Percentiles rank a stretch among this genome's conserved stretches.
These are phyloP conservation scores for Verticillium nubilum DNA, from an alignment of 2,329 filamentous ascomycete genomes.

Conservation along the genomic window DNA sequence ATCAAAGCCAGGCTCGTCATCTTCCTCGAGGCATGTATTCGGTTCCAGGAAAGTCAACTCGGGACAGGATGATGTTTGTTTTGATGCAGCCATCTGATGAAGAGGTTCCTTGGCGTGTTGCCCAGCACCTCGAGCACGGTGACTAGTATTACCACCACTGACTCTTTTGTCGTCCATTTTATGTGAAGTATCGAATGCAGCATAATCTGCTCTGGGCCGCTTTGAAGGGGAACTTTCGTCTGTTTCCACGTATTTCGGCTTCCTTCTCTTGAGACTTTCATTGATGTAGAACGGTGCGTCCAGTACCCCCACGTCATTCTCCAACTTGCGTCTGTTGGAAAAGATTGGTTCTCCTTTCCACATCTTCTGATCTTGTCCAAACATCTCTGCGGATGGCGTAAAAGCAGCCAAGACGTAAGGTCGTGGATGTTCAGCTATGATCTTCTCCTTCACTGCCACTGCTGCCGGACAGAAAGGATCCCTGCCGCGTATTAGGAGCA, in stretches of 20 bases:
- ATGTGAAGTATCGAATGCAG: background rate
- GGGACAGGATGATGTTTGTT: background rate
- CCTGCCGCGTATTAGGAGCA: slow-evolving; percentile 35
- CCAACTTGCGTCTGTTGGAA: slow-evolving; percentile 20
- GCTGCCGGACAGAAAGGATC: slow-evolving; percentile 37
- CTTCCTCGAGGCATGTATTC: slow-evolving; percentile 29
- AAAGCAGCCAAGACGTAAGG: slow-evolving; percentile 35
- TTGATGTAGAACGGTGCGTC: slow-evolving; percentile 43
- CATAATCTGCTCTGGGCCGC: background rate
- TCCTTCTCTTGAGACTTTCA: slow-evolving; percentile 12
- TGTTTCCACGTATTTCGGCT: background rate
- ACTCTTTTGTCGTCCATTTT: background rate
- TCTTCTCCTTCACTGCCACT: slow-evolving; percentile 36
- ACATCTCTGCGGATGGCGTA: slow-evolving; percentile 7
- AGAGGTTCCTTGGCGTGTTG: background rate
- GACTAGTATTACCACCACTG: background rate
- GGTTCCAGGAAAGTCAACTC: slow-evolving; percentile 29
- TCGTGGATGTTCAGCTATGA: slow-evolving; percentile 35
- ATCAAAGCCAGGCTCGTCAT: slow-evolving; percentile 16
- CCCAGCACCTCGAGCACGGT: background rate
- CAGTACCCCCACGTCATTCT: slow-evolving; percentile 40
- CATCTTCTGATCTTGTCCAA: slow-evolving; percentile 4
- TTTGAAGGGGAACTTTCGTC: background rate
- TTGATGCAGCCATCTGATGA: background rate
- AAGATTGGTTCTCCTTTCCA: slow-evolving; percentile 10